phyloP scores from a whole-genome alignment of 139 green algal species.

The Zygnema cylindricum region DNA sequence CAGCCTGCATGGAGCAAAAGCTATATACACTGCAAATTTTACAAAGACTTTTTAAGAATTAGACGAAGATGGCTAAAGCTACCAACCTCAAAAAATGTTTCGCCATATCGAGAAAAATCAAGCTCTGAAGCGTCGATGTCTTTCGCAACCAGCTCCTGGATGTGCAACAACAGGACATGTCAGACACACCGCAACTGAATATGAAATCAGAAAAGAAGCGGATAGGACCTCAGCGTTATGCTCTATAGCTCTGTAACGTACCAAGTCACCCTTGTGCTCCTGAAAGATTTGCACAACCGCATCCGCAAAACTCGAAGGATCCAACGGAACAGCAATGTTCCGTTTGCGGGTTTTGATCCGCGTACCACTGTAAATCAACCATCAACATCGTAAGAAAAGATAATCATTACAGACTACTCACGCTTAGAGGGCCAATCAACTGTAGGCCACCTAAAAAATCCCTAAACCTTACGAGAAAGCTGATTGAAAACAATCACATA shows the following conservation, averaged over 20 bases:
- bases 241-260: too few relatives aligned
- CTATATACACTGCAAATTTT: too few relatives aligned
- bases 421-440: too few relatives aligned
- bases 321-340: conserved; percentile 93
- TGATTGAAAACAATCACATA: too few relatives aligned
- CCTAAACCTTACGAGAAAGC: too few relatives aligned
- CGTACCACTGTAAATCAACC: conserved; percentile 53
- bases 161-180: neutral
- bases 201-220: neutral
- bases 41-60: too few relatives aligned
- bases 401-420: too few relatives aligned
- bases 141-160: conserved; percentile 53
- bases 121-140: conserved; percentile 73
- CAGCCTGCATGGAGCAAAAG: too few relatives aligned
- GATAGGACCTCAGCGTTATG: neutral
- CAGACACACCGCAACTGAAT: too few relatives aligned
- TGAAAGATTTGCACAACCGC: conserved; percentile 84
- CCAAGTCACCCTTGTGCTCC: conserved; percentile 71
- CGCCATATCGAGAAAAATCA: conserved; percentile 93
- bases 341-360: conserved; percentile 93
- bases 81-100: conserved; percentile 90
- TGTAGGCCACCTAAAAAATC: too few relatives aligned
- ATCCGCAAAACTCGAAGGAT: conserved; percentile 91
- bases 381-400: conserved; percentile 19
- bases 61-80: too few relatives aligned